Evolutionary conservation across 257 asterid species (phyloP), one percentile per base, ranked within the genome.

Genomic region (Ilex asprella): DNA sequence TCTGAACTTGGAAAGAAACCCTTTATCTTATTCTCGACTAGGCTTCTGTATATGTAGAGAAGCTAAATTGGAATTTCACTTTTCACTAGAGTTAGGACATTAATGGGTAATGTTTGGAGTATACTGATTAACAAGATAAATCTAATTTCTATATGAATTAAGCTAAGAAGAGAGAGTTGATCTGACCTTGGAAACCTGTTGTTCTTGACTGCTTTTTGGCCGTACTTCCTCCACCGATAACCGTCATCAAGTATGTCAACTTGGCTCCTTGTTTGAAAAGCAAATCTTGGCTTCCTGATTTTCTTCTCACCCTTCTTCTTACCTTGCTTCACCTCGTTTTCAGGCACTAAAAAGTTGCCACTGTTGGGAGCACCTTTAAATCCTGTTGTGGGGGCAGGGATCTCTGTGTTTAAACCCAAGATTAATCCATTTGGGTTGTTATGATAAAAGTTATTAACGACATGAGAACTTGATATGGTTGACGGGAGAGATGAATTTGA

Each of bases 201-300:
- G 72, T 80, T 76, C 74, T 80, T 80, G 29, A 80, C 86, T 0
- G 82, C 86, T 55, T 80, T 80, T 12, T 80, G 86, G 9, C 86
- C 86, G 52, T 80, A 80, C 51, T 80, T 80, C 62, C 86, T 80
- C 86, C 86, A 80, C 58, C 82, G 65, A 59, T 80, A 80, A 27
- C 86, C 86, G 59, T 80, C 86, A n/a, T 80, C 86, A 43, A 80
- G 86, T 62, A 80, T 80, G 63, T 80, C 86, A 5, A 80, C 86
- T 54, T 76, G 86, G 70, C 82, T 80, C 60, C 86, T 76, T 0
- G 86, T 80, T 66, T 77, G 82, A 62, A 80, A 80, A 10, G 86
- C 86, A 14, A 55, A 68, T 49, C 61, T 76, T 41, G 78, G 75
- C 43, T 68, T 74, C 32, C 58, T 70, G 2, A 58, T 15, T 56